A percentile compares a stretch with the other conserved stretches of the same genome.
phyloP scores from a whole-genome alignment of 1,284 basidiomycete genomes.

The Rhodotorula mucilaginosa region DNA sequence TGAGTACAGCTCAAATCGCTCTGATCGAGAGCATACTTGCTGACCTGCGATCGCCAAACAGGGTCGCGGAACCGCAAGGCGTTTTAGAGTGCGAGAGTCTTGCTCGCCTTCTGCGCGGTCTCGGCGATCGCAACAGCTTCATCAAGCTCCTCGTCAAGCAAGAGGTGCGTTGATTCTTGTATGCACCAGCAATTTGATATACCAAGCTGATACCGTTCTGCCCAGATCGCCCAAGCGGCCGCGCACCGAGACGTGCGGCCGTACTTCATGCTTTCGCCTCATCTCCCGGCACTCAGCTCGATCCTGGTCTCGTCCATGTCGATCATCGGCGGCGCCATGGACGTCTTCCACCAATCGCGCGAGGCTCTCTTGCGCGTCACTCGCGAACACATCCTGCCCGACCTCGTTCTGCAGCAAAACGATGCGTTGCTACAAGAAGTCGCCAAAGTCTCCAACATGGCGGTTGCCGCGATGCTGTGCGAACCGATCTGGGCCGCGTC shows the following conservation, averaged over 20 bases:
- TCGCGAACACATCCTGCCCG: conserved; percentile 65
- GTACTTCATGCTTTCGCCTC: conserved; percentile 38
- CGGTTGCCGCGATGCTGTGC: conserved; percentile 60
- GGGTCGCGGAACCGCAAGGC: conserved; percentile 27
- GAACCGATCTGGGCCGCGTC: conserved; percentile 53
- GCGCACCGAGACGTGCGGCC: conserved; percentile 25
- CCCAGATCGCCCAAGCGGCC: conserved; percentile 24
- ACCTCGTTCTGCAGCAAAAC: conserved; percentile 65
- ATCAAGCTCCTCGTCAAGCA: conserved; percentile 28
- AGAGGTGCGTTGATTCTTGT: not conserved
- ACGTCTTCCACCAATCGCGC: conserved; percentile 36
- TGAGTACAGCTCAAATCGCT: not conserved
- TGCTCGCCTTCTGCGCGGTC: conserved; percentile 14
- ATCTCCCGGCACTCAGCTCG: conserved; percentile 34
- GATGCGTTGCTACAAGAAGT: conserved; percentile 52
- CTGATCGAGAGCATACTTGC: not conserved
- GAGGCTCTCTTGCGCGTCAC: conserved; percentile 65
- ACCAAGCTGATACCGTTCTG: not conserved
- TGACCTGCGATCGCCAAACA: not conserved
- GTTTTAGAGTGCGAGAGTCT: conserved; percentile 31
- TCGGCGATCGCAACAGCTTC: conserved; percentile 33
- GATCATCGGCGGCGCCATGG: conserved; percentile 25
- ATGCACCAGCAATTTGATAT: not conserved
- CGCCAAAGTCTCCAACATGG: conserved; percentile 55
- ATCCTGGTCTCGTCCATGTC: conserved; percentile 20